These are phyloP conservation scores for Vaucheria bursata DNA, from an alignment of 352 stramenopile genomes.

Conservation along the genomic window DNA sequence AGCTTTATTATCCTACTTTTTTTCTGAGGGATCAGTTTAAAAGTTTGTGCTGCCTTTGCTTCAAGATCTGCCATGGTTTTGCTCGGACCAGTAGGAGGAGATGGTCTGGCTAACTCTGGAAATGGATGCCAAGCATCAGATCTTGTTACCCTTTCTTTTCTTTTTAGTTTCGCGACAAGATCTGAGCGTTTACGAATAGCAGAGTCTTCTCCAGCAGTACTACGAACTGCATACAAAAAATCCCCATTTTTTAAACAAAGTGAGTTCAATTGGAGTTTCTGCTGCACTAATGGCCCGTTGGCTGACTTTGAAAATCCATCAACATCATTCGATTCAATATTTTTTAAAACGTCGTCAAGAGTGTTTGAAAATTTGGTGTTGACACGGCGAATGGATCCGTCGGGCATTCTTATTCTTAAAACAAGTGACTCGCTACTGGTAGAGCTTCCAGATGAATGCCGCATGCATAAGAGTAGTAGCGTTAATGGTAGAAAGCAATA, in stretches of 20 bases:
- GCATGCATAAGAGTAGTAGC: too few relatives aligned
- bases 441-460: not conserved
- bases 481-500: too few relatives aligned
- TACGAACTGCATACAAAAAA: conserved; percentile 3
- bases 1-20: not conserved
- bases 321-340: not conserved
- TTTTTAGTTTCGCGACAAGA: not conserved
- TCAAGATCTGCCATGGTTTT: not conserved
- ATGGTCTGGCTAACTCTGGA: not conserved
- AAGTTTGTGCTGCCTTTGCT: not conserved
- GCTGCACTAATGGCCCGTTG: not conserved
- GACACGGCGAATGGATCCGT: not conserved
- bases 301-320: not conserved
- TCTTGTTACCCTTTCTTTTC: not conserved
- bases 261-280: not conserved
- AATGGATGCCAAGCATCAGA: conserved; percentile 6
- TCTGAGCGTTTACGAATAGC: not conserved
- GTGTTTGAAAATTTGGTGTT: not conserved
- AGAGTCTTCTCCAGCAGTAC: not conserved
- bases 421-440: not conserved
- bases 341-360: not conserved
- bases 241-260: not conserved
- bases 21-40: conserved; percentile 1
- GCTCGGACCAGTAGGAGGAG: not conserved
- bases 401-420: not conserved